Evolutionary conservation across 140 eudicot species (phyloP), one percentile per base, ranked within the genome.

Genomic region (Senecio squalidus): DNA sequence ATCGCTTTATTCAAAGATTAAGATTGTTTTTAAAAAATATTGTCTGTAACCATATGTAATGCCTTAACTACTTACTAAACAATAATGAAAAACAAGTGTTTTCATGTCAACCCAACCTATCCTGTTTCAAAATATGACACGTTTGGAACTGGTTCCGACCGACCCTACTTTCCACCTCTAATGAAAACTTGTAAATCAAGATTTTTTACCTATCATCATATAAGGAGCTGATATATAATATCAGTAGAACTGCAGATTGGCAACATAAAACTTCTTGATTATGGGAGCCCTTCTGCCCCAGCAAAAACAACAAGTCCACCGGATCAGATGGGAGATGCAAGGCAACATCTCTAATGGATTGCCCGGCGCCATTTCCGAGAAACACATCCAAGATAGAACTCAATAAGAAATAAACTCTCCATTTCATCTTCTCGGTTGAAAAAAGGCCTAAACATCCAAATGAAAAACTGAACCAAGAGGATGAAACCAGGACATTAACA

Each of bases 391-490:
- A 69, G 15, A 88, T 60, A 28, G 93, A 81, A 59, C 99, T 74
- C 70, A 88, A 80, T 60, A 87, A 61, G 36, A 81, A 75, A 80
- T 79, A 85, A 40, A 92, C 83, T 55, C 87, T 75, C 80, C 57
- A 58, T 78, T 80, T 92, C 96, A 92, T 84, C 68, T 60, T 84
- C 66, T 87, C 95, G 0, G 79, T 46, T 28, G 96, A 87, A 72
- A 88, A 88, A 43, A 87, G 59, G 26, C 99, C 99, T 62, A 92
- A 82, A 60, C 96, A 92, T 26, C 85, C 87, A 64, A 84, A 87
- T 36, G 81, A 71, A 56, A 74, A 67, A 70, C 96, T 74, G 74
- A 84, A 92, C 96, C 99, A 92, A 48, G 89, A 84, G n/a, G 82
- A 76, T 36, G 89, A 73, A 45, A 88, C 82, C 73, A 92, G 54